Evolutionary conservation across 2,329 filamentous ascomycete genomes (phyloP), one percentile per base, ranked within the genome.

Genomic region (Biscogniauxia mediterranea): DNA sequence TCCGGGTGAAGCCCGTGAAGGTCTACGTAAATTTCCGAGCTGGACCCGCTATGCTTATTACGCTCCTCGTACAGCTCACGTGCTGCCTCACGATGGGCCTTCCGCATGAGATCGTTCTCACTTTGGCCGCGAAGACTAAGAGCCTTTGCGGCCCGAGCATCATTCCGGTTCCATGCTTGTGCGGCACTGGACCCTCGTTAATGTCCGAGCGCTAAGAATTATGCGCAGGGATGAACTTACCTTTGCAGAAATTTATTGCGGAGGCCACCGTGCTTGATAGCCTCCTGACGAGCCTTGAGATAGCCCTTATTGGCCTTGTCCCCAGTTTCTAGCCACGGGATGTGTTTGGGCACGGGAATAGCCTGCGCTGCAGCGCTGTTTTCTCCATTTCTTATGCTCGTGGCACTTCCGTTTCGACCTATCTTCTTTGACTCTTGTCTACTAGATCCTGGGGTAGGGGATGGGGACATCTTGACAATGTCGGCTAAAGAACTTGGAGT

Each of bases 1-100:
- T 98, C 94, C 0, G 95, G 93, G 72, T 98, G 95, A n/a, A 99
- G 85, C n/a, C 95, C 95, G 75, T 99, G 95, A 32, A 99, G 82
- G 76, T 99, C 95, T 58, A 98, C 90, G 76, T 96, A 99, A 52
- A 97, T 86, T 78, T 99, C 95, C 50, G 85, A 78, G 62, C 79
- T 80, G 26, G 76, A 76, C 50, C 77, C 74, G 63, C 79, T 80
- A 71, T 88, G 85, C 76, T 89, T 91, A 75, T 97, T 97, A 49
- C 94, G 91, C 73, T 96, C 91, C 75, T 97, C 93, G 74, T 98
- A 99, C 28, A 99, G 83, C 70, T 95, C 89, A 42, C 89, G 87
- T 21, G 95, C 95, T 9, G 95, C 95, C 78, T 98, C 93, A 54
- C 95, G 89, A 73, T 99, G 95, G 53, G 93, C 94, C 79, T 97